Percentiles rank a stretch among this genome's conserved stretches.
Evolutionary conservation across 805 yeast species (phyloP).

Genomic region (Candida orba): DNA sequence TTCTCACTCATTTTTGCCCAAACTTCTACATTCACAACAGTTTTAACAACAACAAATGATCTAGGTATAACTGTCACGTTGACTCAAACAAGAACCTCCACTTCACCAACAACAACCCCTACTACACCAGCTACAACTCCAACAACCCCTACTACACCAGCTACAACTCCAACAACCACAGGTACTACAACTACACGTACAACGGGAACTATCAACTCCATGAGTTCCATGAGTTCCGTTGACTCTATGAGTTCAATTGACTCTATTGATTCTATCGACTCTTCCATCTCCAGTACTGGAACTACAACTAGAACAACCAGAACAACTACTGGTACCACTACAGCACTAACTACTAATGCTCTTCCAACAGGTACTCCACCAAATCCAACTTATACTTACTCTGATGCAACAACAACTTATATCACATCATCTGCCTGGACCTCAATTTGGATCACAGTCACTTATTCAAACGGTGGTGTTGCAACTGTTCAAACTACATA

Average conservation of each 20-base stretch:
- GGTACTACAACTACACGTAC: conserved; percentile 1
- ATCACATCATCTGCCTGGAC: conserved; percentile 26
- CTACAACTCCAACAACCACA: neutral
- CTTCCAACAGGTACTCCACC: conserved; percentile 6
- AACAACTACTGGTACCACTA: conserved; percentile 13
- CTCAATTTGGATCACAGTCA: conserved; percentile 46
- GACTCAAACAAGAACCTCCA: conserved; percentile 10
- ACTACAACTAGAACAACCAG: conserved; percentile 6
- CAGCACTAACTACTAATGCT: conserved; percentile 13
- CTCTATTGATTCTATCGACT: no score
- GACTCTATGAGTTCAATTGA: conserved; percentile 2
- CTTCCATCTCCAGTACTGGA: neutral
- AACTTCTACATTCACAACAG: conserved; percentile 8
- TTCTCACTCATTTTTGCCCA: conserved; percentile 1
- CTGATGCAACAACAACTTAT: conserved; percentile 24
- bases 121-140: neutral
- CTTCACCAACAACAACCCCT: conserved; percentile 2
- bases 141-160: neutral
- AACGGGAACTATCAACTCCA: conserved; percentile 5
- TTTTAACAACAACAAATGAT: conserved; percentile 21
- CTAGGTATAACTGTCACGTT: conserved; percentile 19
- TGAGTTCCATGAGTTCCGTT: conserved; percentile 2
- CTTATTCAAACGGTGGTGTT: conserved; percentile 38
- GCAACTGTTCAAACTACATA: conserved; percentile 43
- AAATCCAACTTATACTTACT: conserved; percentile 24